Conservation (phyloP, 176 grass and related monocot genomes). For the Oryza meridionalis region DNA sequence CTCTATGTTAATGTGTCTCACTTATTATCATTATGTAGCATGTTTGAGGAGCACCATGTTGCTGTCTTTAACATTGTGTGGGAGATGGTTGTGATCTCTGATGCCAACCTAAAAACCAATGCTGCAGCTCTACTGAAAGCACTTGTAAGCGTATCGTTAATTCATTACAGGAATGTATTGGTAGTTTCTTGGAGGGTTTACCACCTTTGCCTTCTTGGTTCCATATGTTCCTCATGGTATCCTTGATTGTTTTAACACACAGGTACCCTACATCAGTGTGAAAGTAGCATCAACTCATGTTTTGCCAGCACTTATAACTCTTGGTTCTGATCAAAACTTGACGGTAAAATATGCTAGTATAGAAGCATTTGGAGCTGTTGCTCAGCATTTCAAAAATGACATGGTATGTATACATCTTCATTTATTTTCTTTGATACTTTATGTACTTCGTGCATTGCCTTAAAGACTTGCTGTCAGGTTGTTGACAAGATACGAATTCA, state of each 20-base stretch:
- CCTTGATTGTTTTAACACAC: slow-evolving; percentile 40
- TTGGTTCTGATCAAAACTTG: slow-evolving; percentile 82
- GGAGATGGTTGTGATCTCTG: slow-evolving; percentile 97
- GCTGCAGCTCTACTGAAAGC: slow-evolving; percentile 87
- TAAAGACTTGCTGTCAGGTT: slow-evolving; percentile 56
- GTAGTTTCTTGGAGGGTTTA: not conserved
- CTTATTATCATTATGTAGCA: slow-evolving; percentile 59
- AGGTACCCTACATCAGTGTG: slow-evolving; percentile 82
- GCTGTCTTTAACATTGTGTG: slow-evolving; percentile 85
- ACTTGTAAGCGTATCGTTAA: slow-evolving; percentile 62
- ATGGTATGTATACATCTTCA: slow-evolving; percentile 61
- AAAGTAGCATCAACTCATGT: slow-evolving; percentile 88
- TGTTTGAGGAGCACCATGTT: slow-evolving; percentile 87
- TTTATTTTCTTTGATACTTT: slow-evolving; percentile 22
- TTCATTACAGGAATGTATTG: slow-evolving; percentile 30
- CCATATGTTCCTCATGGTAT: slow-evolving; percentile 29
- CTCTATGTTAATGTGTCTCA: slow-evolving; percentile 43
- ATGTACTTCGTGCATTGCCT: slow-evolving; percentile 18
- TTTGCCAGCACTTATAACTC: slow-evolving; percentile 93
- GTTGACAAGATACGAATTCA: slow-evolving; percentile 96
- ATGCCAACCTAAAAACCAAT: slow-evolving; percentile 76
- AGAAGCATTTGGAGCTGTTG: slow-evolving; percentile 94
- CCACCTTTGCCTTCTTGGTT: not conserved
- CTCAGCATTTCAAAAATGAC: slow-evolving; percentile 96
- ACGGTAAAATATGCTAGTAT: slow-evolving; percentile 98